Evolutionary conservation across 257 asterid species (phyloP).

Genomic region (Nicotiana noctiflora): DNA sequence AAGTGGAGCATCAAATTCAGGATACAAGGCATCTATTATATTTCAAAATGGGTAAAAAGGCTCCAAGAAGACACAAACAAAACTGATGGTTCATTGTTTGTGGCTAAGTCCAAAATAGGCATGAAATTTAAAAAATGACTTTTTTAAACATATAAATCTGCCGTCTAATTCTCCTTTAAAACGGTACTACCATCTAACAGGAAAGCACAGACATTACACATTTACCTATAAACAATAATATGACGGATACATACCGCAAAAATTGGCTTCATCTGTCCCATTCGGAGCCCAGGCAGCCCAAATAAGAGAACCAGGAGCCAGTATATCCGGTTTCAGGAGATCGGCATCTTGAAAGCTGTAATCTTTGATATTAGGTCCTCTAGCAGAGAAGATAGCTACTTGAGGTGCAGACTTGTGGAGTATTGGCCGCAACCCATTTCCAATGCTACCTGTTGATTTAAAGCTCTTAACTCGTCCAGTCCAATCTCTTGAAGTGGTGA

Average conservation of each 20-base stretch:
- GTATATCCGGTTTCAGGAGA: conserved; percentile 90
- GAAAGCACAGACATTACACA: background rate
- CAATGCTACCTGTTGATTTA: conserved; percentile 75
- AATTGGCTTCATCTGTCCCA: conserved; percentile 94
- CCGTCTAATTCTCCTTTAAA: background rate
- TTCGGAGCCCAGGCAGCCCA: conserved; percentile 99
- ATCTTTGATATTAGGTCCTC: conserved; percentile 95
- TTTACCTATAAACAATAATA: conserved; percentile 9
- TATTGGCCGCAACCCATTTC: conserved; percentile 76
- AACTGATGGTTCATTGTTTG: background rate
- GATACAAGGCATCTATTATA: background rate
- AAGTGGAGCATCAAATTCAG: conserved; percentile 6
- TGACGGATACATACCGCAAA: conserved; percentile 40
- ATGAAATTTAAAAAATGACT: background rate
- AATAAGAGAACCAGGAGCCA: conserved; percentile 95
- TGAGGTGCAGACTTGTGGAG: conserved; percentile 95
- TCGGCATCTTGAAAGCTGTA: conserved; percentile 94
- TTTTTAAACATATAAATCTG: background rate
- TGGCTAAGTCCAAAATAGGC: background rate
- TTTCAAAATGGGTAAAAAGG: background rate
- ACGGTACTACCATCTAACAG: background rate
- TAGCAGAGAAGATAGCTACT: conserved; percentile 92
- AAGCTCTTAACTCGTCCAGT: conserved; percentile 90
- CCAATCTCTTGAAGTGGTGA: conserved; percentile 87
- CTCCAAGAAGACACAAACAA: background rate